Base-by-base conservation (phyloP, 106 monocot genomes). In the Dendrobium catenatum region DNA sequence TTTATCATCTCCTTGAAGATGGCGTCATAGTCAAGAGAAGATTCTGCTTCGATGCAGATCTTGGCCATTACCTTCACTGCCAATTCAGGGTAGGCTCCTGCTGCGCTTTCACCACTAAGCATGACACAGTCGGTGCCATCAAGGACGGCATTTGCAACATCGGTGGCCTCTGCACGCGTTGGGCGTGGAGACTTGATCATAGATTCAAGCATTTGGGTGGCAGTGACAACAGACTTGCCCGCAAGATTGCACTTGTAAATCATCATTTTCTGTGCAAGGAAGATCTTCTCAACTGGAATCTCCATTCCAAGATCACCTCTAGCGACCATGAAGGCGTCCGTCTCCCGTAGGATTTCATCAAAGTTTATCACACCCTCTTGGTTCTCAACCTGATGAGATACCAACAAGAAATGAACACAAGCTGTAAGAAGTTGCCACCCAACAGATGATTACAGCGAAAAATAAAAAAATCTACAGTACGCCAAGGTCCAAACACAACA, bases 171-270 rank as follows among this genome's bases (percentile, higher is more conserved):
- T 0, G 91, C 91, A 26, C 91, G 86, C 6, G 91, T 91, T 0
- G 91, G 91, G n/a, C 91, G 88, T 31, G 91, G 88, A 24, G 88
- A 89, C 64, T 91, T 91, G 80, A 91, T 91, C 91, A 91, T 91
- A 10, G 91, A 91, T 41, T 91, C 91, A 4, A 91, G 88, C 91
- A 91, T 91, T 61, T 91, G 91, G 17, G 91, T 91, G 40, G 91
- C 91, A 1, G 91, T 91, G 9, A 91, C 91, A 18, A 91, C 91
- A 8, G 91, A 83, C 29, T 91, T 91, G 6, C 91, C 91, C 3
- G 78, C 81, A 10, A 87, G 58, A 73, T 91, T 91, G 83, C 91
- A 91, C 78, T 91, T 91, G 85, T 85, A 88, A 46, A 91, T 91
- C 91, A 91, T 91, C 83, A 87, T 84, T 81, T 91, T 91, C 55